Base-by-base conservation (phyloP, 1,284 basidiomycete genomes). In the Ceratobasidium sp. region DNA sequence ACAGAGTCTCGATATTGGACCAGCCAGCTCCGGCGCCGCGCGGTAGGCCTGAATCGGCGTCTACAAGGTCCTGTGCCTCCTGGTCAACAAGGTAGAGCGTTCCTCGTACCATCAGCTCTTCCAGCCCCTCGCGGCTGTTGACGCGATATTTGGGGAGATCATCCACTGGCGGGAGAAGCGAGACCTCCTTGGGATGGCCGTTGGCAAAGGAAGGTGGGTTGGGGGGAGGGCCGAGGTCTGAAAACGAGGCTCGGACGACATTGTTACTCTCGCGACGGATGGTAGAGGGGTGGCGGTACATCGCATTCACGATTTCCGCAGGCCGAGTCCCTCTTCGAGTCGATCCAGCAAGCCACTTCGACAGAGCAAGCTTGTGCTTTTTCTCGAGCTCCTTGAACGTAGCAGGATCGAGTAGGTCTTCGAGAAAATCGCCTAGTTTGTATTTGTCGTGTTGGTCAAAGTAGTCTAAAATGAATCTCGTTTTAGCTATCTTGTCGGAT, bases 121-220 rank as follows among this genome's bases (percentile, higher is more conserved):
- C 68, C 3, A 70, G 52, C 10, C 68, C 68, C 38, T 70, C 68
- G 3, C 68, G 68, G 9, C 44, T 9, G 28, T 70, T 70, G 3
- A 9, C n/a, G 2, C 15, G 52, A 33, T 54, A 2, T 12, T n/a
- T 17, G 7, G 13, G 17, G 12, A 28, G 9, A 38, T 48, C 17
- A 12, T 38, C 23, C 4, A 6, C 56, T 4, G 50, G 33, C 52
- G 67, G 67, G 6, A 56, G 50, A 2, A 38, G 50, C 2, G 48
- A 40, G 13, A 33, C 67, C 50, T 42, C 3, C 4, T 42, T 23
- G 20, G 67, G 67, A n/a, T 69, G 50, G 26, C 20, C 20, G 9
- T 20, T 28, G 5, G 20, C 3, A 23, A 38, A 69, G 20, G n/a
- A n/a, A 2, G 50, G 67, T 9, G 50, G 28, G 13, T 26, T 5